Base-by-base conservation (phyloP, 257 asterid species). In the Solanum tacnaense region DNA sequence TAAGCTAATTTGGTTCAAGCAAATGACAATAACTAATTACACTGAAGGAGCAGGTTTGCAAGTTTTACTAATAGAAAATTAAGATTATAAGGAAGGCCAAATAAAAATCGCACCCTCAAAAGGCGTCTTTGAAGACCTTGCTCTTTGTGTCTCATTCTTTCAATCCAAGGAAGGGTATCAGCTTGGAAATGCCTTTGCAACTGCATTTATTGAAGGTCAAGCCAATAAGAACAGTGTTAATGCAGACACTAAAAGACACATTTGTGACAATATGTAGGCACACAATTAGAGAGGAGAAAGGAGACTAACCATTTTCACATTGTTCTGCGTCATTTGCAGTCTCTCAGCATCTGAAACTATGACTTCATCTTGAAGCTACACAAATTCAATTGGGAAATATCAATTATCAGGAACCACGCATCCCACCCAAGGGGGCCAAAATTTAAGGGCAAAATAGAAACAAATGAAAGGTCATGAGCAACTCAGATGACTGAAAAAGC, bases 341-440 rank as follows among this genome's bases (percentile, higher is more conserved):
- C 99, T 94, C 94, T 97, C 99, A 44, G 99, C 93, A 93, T 97
- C 99, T 10, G 98, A 94, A 74, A 92, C 87, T 79, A 96, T 93
- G 86, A 96, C 98, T 87, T 96, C 96, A 91, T 97, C 99, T 93
- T 97, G 99, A 90, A 97, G 94, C 99, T 97, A 93, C 91, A 90
- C 31, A 73, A 90, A 39, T 88, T 73, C 89, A 89, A 49, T 35
- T 89, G 35, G 21, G 84, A 85, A 85, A 84, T 72, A 82, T 36
- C 74, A 88, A 62, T 49, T 49, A 39, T 71, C 89, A 72, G 70
- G 83, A 87, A 71, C 72, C 79, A 76, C 56, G 39, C 34, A 23
- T 46, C 74, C 82, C 75, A 89, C 74, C 83, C 62, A 39, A 21
- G 84, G 49, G 38, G 31, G 67, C 39, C 87, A 84, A 38, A 58